Percentiles rank a stretch among this genome's conserved stretches.
phyloP scores from a whole-genome alignment of 148 eudicot genomes.

The Fagopyrum homotropicum region DNA sequence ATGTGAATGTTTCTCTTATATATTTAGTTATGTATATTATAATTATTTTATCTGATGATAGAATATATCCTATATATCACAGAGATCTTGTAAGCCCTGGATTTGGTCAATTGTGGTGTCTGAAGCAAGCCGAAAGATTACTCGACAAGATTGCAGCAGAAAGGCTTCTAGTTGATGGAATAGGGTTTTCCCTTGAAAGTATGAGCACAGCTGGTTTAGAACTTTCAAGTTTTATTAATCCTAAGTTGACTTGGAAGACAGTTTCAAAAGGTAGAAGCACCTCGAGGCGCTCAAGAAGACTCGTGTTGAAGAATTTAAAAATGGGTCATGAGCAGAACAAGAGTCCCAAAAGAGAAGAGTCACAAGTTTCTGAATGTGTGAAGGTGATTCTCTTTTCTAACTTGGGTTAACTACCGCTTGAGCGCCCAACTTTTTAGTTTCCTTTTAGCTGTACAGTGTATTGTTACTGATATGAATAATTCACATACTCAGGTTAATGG shows the following conservation, averaged over 20 bases:
- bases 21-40: not conserved
- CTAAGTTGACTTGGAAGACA: conserved; percentile 47
- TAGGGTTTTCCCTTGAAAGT: conserved; percentile 26
- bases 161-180: conserved; percentile 28
- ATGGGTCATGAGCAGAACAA: conserved; percentile 21
- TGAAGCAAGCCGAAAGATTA: not conserved
- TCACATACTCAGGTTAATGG: conserved; percentile 39
- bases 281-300: conserved; percentile 39
- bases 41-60: not conserved
- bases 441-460: not conserved
- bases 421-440: not conserved
- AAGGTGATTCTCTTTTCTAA: conserved; percentile 26
- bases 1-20: not conserved
- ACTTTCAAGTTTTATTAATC: conserved; percentile 31
- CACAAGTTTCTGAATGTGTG: conserved; percentile 36
- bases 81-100: not conserved
- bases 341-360: conserved; percentile 26
- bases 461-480: conserved; percentile 2
- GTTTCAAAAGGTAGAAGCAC: conserved; percentile 44
- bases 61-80: not conserved
- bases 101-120: conserved; percentile 2
- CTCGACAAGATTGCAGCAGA: not conserved
- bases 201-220: conserved; percentile 39
- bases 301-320: conserved; percentile 23
- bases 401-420: not conserved